Evolutionary conservation across 768 basidiomycete genomes (phyloP).

Genomic region (Termitomyces sp.): DNA sequence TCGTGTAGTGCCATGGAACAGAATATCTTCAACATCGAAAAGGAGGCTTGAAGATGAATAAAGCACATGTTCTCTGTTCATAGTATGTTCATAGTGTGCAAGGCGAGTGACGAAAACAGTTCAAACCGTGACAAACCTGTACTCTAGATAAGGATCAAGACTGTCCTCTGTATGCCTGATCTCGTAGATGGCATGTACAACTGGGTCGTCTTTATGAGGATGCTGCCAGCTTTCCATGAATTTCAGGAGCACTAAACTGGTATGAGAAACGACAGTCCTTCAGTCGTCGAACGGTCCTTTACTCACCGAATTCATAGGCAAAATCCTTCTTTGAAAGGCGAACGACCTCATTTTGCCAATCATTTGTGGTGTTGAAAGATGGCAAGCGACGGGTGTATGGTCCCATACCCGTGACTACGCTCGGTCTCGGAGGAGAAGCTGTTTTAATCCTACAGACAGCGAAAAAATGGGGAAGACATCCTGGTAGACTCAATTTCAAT

Average conservation of each 20-base stretch:
- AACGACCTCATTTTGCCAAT: background rate
- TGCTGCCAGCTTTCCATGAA: background rate
- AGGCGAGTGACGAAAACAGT: background rate
- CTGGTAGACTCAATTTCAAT: no score
- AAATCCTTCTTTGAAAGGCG: background rate
- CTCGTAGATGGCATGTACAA: background rate
- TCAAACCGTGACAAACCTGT: background rate
- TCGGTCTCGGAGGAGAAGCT: background rate
- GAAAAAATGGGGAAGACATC: background rate
- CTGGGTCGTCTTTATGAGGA: background rate
- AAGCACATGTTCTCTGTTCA: background rate
- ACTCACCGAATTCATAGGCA: background rate
- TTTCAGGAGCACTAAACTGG: background rate
- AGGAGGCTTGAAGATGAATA: constrained; percentile 4
- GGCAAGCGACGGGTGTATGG: background rate
- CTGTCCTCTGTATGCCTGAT: background rate
- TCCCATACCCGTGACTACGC: background rate
- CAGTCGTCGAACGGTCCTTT: background rate
- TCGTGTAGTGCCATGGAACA: constrained; percentile 66
- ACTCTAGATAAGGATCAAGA: background rate
- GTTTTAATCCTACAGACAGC: background rate
- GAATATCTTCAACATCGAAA: constrained; percentile 47
- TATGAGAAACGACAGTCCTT: background rate
- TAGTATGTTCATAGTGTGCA: background rate
- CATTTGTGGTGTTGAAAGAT: background rate